phyloP scores from a whole-genome alignment of 2,329 filamentous ascomycete genomes.

The Botrytis sinoallii region DNA sequence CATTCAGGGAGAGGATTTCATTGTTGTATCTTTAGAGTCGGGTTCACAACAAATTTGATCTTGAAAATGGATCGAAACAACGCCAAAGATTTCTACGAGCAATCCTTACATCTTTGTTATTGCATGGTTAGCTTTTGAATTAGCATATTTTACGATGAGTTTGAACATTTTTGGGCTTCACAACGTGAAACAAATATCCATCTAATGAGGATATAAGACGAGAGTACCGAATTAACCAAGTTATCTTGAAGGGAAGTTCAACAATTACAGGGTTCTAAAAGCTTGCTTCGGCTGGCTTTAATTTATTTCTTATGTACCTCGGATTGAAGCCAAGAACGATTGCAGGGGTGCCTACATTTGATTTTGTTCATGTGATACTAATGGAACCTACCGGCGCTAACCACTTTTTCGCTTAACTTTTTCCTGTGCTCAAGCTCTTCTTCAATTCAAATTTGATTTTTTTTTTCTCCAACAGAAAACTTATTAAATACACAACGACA shows the following conservation, averaged over 20 bases:
- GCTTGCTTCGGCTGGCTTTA: background rate
- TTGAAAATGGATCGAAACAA: background rate
- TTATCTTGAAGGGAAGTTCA: background rate
- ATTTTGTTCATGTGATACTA: constrained; percentile 2
- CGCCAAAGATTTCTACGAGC: constrained; percentile 2
- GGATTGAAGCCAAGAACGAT: background rate
- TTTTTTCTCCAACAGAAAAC: background rate
- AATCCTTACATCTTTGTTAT: constrained; percentile 10
- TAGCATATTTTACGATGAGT: constrained; percentile 6
- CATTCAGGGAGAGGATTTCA: constrained; percentile 18
- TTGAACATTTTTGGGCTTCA: background rate
- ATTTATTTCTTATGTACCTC: background rate
- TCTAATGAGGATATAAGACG: background rate
- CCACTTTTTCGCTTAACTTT: constrained; percentile 6
- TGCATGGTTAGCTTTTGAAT: background rate
- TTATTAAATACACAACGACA: background rate
- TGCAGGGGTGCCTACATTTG: background rate
- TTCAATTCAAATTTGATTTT: background rate
- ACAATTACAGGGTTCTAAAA: background rate
- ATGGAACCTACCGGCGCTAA: constrained; percentile 15
- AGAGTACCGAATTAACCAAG: background rate
- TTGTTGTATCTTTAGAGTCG: constrained; percentile 17
- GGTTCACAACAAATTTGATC: constrained; percentile 11
- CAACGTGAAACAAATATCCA: background rate
- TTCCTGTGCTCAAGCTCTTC: constrained; percentile 15